These are phyloP conservation scores for Trypanosoma cruzi DNA, from an alignment of 208 protist genomes.

Conservation along the genomic window DNA sequence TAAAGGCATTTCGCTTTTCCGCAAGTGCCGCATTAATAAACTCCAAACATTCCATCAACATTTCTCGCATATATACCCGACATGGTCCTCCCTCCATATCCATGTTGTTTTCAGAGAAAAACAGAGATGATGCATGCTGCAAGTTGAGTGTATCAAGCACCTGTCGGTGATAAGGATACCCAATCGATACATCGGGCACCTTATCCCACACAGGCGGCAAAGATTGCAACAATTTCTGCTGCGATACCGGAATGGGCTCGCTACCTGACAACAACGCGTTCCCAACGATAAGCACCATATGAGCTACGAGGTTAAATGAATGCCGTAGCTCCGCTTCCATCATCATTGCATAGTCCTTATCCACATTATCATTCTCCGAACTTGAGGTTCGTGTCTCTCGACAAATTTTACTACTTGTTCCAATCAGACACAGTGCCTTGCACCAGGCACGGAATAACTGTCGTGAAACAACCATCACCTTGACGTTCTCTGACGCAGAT, in stretches of 20 bases:
- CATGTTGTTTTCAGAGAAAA: neutral
- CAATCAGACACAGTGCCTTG: conserved; percentile 14
- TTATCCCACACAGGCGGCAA: neutral
- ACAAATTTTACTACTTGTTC: conserved; percentile 11
- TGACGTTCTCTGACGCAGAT: conserved; percentile 9
- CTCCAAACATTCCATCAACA: conserved; percentile 15
- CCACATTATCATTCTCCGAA: neutral
- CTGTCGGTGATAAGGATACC: neutral
- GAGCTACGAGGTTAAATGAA: neutral
- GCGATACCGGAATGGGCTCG: conserved; percentile 7
- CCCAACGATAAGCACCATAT: conserved; percentile 16
- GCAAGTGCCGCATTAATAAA: conserved; percentile 17
- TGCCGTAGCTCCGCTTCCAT: conserved; percentile 3
- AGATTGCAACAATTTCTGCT: conserved; percentile 9
- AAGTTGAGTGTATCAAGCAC: conserved; percentile 12
- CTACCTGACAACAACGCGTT: neutral
- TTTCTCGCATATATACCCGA: conserved; percentile 20
- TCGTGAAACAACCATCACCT: conserved; percentile 19
- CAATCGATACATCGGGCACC: neutral
- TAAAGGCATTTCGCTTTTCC: conserved; percentile 18
- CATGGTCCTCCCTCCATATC: neutral
- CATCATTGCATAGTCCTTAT: conserved; percentile 13
- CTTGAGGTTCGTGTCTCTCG: neutral
- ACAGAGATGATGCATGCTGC: neutral
- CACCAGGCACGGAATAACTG: conserved; percentile 27